These are phyloP conservation scores for Saksenaea oblongispora DNA, from an alignment of 371 early-diverging fungal species.

Conservation along the genomic window DNA sequence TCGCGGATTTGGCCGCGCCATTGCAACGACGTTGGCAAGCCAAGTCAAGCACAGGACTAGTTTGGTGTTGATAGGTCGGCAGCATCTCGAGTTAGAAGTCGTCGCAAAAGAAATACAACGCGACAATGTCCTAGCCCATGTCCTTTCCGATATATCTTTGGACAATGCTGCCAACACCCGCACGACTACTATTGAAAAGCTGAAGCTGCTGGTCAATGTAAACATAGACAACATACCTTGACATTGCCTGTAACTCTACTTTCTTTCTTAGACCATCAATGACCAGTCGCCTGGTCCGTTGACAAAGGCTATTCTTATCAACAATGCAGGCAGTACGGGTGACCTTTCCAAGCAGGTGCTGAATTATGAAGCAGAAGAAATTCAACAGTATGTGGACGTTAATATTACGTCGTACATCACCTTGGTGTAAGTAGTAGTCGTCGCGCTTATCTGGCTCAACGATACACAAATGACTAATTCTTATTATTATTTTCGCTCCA, in stretches of 20 bases:
- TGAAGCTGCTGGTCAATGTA: slow-evolving; percentile 13
- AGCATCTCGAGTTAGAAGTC: slow-evolving; percentile 17
- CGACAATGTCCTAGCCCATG: not conserved
- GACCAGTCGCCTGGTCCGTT: slow-evolving; percentile 14
- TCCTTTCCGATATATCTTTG: slow-evolving; percentile 22
- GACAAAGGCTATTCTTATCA: slow-evolving; percentile 62
- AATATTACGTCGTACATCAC: slow-evolving; percentile 60
- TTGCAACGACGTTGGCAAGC: slow-evolving; percentile 49
- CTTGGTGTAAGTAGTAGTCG: slow-evolving; percentile 47
- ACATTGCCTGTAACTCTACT: not conserved
- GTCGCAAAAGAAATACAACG: slow-evolving; percentile 15
- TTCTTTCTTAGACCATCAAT: not conserved
- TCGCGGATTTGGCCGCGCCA: slow-evolving; percentile 76
- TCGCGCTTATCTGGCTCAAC: not conserved
- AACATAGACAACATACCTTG: not conserved
- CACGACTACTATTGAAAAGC: slow-evolving; percentile 15
- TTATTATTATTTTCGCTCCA: not conserved
- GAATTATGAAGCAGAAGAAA: slow-evolving; percentile 51
- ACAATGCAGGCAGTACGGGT: slow-evolving; percentile 86
- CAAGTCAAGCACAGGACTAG: slow-evolving; percentile 26
- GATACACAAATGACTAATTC: no score
- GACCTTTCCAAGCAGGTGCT: slow-evolving; percentile 66
- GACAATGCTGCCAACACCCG: slow-evolving; percentile 20
- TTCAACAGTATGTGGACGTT: slow-evolving; percentile 54
- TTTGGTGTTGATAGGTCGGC: slow-evolving; percentile 62